A percentile compares a stretch with the other conserved stretches of the same genome.
Conservation (phyloP, 78 protist species). For the Dictyostelium intermedium region DNA sequence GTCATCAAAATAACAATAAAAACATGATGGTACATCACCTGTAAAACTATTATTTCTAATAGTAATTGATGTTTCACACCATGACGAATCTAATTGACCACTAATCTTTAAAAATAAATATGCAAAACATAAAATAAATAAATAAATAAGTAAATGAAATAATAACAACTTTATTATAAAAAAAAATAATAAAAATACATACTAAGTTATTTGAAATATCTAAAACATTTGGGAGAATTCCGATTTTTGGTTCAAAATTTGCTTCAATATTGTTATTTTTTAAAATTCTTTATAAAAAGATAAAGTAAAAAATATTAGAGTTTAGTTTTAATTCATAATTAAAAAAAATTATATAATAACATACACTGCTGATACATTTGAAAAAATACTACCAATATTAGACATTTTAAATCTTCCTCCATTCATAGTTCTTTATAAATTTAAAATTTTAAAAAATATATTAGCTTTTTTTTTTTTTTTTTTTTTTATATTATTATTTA, state of each 20-base stretch:
- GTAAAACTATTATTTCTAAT: not conserved
- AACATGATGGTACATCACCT: not conserved
- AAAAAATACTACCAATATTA: not conserved
- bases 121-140: not conserved
- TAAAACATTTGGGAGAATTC: not conserved
- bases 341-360: not conserved
- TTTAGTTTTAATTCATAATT: no score
- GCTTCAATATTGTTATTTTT: not conserved
- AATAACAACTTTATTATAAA: not conserved
- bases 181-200: not conserved
- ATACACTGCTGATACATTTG: not conserved
- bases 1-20: not conserved
- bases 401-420: not conserved
- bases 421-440: not conserved
- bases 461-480: not conserved
- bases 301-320: no score
- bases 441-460: not conserved
- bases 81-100: not conserved
- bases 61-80: not conserved
- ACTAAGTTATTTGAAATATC: not conserved
- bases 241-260: not conserved
- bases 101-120: no score
- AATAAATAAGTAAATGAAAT: not conserved
- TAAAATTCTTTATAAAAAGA: not conserved
- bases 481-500: no score